Evolutionary conservation across 139 green algal species (phyloP).

Genomic region (Chloropicon primus): DNA sequence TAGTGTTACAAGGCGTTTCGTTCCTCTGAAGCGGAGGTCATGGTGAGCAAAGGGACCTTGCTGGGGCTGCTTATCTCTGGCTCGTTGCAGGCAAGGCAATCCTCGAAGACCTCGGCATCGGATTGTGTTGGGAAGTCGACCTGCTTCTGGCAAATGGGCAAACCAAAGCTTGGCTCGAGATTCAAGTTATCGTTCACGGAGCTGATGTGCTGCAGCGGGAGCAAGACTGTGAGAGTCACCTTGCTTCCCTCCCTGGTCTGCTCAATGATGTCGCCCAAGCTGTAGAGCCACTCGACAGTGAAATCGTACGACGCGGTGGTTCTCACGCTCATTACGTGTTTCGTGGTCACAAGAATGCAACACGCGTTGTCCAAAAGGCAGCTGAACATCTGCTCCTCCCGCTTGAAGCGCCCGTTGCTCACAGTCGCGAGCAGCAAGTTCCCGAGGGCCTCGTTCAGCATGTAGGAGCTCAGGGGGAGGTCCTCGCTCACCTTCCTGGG

Average conservation of each 20-base stretch:
- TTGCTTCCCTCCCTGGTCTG: neutral
- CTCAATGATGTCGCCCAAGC: neutral
- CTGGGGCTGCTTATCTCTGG: too few species aligned
- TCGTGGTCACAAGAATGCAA: neutral
- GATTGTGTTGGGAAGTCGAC: neutral
- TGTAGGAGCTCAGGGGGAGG: neutral
- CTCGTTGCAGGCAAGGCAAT: too few species aligned
- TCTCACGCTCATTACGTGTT: neutral
- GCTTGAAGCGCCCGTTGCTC: neutral
- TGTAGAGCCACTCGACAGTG: neutral
- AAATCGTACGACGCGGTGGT: too few species aligned
- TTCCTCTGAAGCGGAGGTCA: too few species aligned
- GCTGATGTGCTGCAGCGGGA: too few species aligned
- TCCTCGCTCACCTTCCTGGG: neutral
- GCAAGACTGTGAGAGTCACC: neutral
- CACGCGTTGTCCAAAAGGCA: neutral
- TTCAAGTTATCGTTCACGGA: too few species aligned
- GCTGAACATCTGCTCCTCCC: neutral
- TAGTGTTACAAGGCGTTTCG: too few species aligned
- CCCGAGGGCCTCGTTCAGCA: neutral
- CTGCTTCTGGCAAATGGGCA: neutral
- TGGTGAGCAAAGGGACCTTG: too few species aligned
- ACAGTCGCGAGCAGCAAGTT: neutral
- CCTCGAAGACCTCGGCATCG: too few species aligned
- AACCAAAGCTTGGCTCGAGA: neutral